Percentiles rank a stretch among this genome's conserved stretches.
Conservation (phyloP, 1,284 basidiomycete genomes). For the Ustilago tritici region DNA sequence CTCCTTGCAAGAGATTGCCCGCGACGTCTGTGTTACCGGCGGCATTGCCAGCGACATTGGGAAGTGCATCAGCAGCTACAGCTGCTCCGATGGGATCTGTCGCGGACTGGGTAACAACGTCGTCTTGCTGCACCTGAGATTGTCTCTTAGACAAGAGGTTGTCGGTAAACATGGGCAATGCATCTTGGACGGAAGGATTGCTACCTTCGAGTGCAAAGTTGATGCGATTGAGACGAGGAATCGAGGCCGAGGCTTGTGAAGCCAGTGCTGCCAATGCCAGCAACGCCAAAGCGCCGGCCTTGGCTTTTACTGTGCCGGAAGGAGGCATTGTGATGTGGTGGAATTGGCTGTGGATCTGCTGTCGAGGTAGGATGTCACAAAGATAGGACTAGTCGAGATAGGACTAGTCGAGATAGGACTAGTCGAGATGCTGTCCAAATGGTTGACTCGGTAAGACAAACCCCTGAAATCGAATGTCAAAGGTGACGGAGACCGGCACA, state of each 20-base stretch:
- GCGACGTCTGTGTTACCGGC: constrained; percentile 27
- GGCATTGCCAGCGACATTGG: constrained; percentile 28
- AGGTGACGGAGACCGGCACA: not conserved
- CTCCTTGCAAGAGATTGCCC: constrained; percentile 36
- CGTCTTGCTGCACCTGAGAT: constrained; percentile 13
- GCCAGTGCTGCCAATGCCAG: constrained; percentile 21
- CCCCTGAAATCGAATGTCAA: too few relatives aligned
- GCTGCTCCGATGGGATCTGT: constrained; percentile 39
- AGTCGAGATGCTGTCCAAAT: not conserved
- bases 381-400: not conserved
- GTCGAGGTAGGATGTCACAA: not conserved
- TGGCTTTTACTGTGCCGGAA: constrained; percentile 16
- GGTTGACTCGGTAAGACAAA: not conserved
- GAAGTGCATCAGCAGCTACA: constrained; percentile 26
- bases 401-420: not conserved
- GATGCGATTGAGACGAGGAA: constrained; percentile 43
- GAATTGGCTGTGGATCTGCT: not conserved
- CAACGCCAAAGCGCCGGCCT: constrained; percentile 17
- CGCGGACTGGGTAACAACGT: constrained; percentile 21
- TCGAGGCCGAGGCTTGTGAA: constrained; percentile 27
- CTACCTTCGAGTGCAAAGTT: constrained; percentile 18
- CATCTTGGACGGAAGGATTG: constrained; percentile 13
- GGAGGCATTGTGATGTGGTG: constrained; percentile 10
- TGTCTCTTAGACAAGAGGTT: constrained; percentile 26
- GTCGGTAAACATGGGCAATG: constrained; percentile 20